Evolutionary conservation across 371 early-diverging fungal species (phyloP), one percentile per base, ranked within the genome.

Genomic region (Apophysomyces sp.): DNA sequence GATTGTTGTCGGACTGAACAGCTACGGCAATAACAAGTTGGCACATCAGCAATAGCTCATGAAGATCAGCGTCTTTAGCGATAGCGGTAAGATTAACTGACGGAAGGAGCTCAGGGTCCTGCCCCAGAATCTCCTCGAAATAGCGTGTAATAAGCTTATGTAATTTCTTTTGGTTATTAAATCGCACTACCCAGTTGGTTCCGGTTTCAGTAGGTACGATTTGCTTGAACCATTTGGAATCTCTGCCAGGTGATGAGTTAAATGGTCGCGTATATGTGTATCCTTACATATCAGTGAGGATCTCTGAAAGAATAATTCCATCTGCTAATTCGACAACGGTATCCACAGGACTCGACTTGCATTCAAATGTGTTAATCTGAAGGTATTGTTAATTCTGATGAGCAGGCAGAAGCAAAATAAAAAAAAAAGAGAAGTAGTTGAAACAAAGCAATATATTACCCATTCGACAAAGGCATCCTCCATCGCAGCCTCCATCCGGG

Each of bases 141-240:
- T 94, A 96, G 16, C 89, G 83, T 7, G 86, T 87, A 18, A 96
- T 75, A 11, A 93, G 82, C 64, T 89, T 90, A 77, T 94, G 85
- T n/a, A 96, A 81, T 68, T 89, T 90, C 72, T 96, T 94, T 51
- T 95, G 87, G 61, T 90, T 92, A 73, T 95, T 96, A 76, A 94
- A 89, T 60, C 89, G 90, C 52, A 90, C 74, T 4, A 96, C 93
- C 98, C 97, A 98, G 76, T 91, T 93, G 69, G 87, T 87, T 51
- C 87, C 87, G 28, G 83, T 74, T 55, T 92, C 92, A 13, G 85
- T 78, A 3, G 85, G 73, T 12, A 81, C 76, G 27, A 86, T 80
- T 39, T 79, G 74, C 60, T 91, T 92, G 82, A 97, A 97, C 94
- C 95, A 96, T 58, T 89, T 85, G 21, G 88, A 76, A 71, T 97